Evolutionary conservation across 805 yeast species (phyloP), one percentile per base, ranked within the genome.

Genomic region (Metschnikowia reukaufii): DNA sequence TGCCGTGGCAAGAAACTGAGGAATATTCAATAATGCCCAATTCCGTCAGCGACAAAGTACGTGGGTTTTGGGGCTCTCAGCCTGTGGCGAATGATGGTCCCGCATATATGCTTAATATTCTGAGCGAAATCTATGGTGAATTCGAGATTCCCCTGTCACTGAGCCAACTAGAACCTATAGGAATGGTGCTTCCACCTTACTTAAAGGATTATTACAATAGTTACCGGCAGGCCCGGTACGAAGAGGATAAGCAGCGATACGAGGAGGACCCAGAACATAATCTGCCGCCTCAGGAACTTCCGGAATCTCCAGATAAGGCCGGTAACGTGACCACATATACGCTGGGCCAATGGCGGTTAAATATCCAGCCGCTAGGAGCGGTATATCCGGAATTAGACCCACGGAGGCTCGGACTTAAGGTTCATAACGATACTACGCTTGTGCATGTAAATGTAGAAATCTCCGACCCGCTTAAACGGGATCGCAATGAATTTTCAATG

Each of bases 11-110:
- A 7, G 82, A 79, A 49, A 69, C 72, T 49, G 79, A 85, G 56
- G 60, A 73, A 18, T 73, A 70, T 55, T 76, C 86, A 17, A 65
- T 87, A 0, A 57, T 88, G 6, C 94, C 95, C 0, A 73, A 84
- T 54, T 64, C 59, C 10, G 67, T 88, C 4, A 78, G 83, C 45
- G 47, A 60, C 2, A 53, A 60, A 17, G 82, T 88, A 0, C 65
- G 66, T 30, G 52, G 57, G 12, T 68, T 86, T n/a, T 86, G 92
- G 92, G 70, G 13, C 6, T 50, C 33, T 29, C 48, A 31, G 48
- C 45, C 36, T 46, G 59, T 35, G 16, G n/a, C 21, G 2, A 36
- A 42, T 3, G 47, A 18, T 13, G 50, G 50, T 21, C 50, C 50
- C 8, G 62, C 70, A 1, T 72, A 68, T 50, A 55, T 68, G 37